phyloP scores from a whole-genome alignment of 345 rosid species.

The Linum usitatissimum region DNA sequence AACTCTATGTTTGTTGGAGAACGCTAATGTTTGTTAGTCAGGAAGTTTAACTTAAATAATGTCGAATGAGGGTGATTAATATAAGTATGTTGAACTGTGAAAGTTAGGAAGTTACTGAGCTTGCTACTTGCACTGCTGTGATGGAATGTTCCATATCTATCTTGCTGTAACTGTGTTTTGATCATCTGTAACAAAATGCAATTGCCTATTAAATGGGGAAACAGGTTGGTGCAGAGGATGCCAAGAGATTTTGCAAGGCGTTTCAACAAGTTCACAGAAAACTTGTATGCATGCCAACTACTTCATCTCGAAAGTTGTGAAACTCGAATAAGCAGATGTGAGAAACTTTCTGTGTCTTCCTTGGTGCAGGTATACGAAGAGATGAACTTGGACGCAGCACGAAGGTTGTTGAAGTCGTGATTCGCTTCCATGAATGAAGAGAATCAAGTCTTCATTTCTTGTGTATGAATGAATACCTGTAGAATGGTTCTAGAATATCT shows the following conservation, averaged over 20 bases:
- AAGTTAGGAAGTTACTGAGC: no score
- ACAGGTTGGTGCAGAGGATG: constrained; percentile 62
- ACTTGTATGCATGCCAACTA: constrained; percentile 35
- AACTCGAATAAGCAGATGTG: constrained; percentile 1
- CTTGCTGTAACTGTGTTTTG: not conserved
- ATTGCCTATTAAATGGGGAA: constrained; percentile 2
- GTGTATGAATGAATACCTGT: not conserved
- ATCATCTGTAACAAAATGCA: not conserved
- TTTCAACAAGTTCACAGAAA: constrained; percentile 66
- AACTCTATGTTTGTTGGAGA: no score
- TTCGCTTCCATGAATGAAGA: not conserved
- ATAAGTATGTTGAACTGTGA: no score
- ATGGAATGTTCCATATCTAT: not conserved
- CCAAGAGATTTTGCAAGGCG: constrained; percentile 64
- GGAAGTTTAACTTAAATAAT: no score
- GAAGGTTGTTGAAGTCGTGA: constrained; percentile 24
- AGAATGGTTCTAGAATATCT: not conserved
- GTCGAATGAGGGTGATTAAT: no score
- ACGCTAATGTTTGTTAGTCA: no score
- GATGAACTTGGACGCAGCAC: constrained; percentile 51
- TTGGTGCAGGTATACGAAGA: constrained; percentile 53
- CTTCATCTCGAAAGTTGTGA: not conserved
- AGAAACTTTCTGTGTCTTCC: not conserved
- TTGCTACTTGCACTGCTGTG: not conserved
- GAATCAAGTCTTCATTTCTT: not conserved